phyloP scores from a whole-genome alignment of 2,329 filamentous ascomycete species.

The Fusarium ambrosium region DNA sequence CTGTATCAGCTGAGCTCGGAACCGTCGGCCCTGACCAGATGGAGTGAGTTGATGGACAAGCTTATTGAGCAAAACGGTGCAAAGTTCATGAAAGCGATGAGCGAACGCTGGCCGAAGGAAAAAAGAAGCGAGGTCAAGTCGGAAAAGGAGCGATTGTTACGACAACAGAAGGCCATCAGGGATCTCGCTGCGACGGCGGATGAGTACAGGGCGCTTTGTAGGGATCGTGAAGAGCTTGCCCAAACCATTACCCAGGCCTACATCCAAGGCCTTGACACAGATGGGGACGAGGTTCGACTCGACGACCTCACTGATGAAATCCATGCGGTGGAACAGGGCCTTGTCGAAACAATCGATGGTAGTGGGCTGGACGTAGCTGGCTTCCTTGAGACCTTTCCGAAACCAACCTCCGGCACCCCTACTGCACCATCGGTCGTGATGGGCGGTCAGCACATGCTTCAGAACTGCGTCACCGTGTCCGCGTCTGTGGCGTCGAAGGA shows the following conservation, averaged over 20 bases:
- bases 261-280: constrained; percentile 64
- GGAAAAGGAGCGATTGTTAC: constrained; percentile 63
- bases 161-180: constrained; percentile 61
- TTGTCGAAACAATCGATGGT: constrained; percentile 58
- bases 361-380: constrained; percentile 61
- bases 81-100: constrained; percentile 63
- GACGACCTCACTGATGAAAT: constrained; percentile 63
- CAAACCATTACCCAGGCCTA: constrained; percentile 64
- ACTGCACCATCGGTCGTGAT: constrained; percentile 54
- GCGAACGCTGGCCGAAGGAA: constrained; percentile 60
- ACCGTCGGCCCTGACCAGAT: constrained; percentile 51
- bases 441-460: constrained; percentile 58
- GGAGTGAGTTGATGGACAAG: constrained; percentile 55
- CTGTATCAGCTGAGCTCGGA: constrained; percentile 50
- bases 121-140: constrained; percentile 62
- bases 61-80: constrained; percentile 62
- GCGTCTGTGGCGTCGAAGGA: constrained; percentile 51
- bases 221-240: constrained; percentile 61
- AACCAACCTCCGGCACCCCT: not conserved
- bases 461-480: constrained; percentile 46
- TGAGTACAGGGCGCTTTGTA: constrained; percentile 57
- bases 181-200: constrained; percentile 57
- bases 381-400: constrained; percentile 51
- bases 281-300: constrained; percentile 64
- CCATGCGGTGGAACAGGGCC: constrained; percentile 57